Evolutionary conservation across 441 rosid species (phyloP).

Genomic region (Pelargonium cotyledonis): DNA sequence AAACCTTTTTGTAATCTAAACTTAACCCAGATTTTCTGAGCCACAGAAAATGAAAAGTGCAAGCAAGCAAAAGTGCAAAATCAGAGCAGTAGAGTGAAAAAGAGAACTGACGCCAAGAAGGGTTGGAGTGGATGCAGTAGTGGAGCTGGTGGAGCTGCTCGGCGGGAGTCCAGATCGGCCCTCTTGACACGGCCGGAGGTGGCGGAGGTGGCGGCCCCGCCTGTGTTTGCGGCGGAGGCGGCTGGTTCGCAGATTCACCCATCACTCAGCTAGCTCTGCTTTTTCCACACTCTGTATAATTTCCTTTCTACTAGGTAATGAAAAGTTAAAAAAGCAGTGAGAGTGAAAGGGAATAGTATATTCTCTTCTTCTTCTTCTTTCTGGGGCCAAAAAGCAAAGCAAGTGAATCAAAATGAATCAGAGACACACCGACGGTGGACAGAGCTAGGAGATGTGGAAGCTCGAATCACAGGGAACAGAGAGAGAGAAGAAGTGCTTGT

Average conservation of each 20-base stretch:
- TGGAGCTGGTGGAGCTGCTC: slow-evolving; percentile 83
- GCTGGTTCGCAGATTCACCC: slow-evolving; percentile 20
- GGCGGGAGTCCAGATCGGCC: slow-evolving; percentile 68
- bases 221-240: slow-evolving; percentile 23
- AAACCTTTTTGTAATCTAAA: too few relatives aligned
- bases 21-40: too few relatives aligned
- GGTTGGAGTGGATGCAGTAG: slow-evolving; percentile 92
- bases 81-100: not conserved
- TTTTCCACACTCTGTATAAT: not conserved
- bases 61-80: not conserved
- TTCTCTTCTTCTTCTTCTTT: not conserved
- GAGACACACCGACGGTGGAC: not conserved
- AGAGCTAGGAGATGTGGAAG: not conserved
- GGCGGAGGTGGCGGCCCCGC: slow-evolving; percentile 38
- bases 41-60: not conserved
- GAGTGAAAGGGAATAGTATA: not conserved
- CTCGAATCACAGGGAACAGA: not conserved
- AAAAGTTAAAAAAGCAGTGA: not conserved
- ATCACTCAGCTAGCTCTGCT: not conserved
- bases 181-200: slow-evolving; percentile 41
- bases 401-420: too few relatives aligned
- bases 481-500: not conserved
- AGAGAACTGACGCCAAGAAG: slow-evolving; percentile 71
- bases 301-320: too few relatives aligned
- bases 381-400: not conserved